Conservation (phyloP, 2,329 filamentous ascomycete species). For the Aspergillus japonicus region DNA sequence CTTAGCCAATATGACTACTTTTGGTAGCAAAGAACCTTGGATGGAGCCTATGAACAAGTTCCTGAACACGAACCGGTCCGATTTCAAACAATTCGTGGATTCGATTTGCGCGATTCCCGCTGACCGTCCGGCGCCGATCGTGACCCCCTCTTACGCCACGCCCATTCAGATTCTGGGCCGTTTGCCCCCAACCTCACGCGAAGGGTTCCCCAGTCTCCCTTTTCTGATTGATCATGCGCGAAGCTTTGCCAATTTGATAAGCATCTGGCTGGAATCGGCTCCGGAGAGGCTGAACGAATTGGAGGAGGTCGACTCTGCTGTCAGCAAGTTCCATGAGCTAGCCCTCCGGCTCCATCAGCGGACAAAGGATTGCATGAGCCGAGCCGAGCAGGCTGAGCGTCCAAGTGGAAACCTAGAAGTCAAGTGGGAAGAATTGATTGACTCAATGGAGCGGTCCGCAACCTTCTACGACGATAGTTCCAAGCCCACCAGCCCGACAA, state of each 20-base stretch:
- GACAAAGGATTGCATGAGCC: conserved; percentile 47
- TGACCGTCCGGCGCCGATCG: conserved; percentile 61
- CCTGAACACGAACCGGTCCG: conserved; percentile 68
- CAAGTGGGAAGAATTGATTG: conserved; percentile 52
- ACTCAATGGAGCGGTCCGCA: conserved; percentile 46
- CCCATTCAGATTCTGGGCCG: conserved; percentile 86
- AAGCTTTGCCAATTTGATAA: conserved; percentile 79
- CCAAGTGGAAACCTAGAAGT: conserved; percentile 47
- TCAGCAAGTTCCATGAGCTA: conserved; percentile 45
- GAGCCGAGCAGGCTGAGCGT: conserved; percentile 50
- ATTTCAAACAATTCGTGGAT: conserved; percentile 86
- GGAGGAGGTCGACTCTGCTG: conserved; percentile 38
- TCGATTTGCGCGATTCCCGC: conserved; percentile 78
- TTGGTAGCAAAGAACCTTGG: conserved; percentile 95
- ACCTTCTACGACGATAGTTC: conserved; percentile 44
- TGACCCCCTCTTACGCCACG: conserved; percentile 85
- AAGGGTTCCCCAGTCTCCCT: conserved; percentile 89
- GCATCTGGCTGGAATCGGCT: conserved; percentile 49
- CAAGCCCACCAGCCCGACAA: conserved; percentile 39
- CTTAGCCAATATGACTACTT: conserved; percentile 83
- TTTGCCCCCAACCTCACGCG: conserved; percentile 73
- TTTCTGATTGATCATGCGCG: conserved; percentile 88
- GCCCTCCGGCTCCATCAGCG: conserved; percentile 45
- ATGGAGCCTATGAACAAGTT: conserved; percentile 99
- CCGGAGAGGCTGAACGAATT: conserved; percentile 41